A percentile compares a stretch with the other conserved stretches of the same genome.
Evolutionary conservation across 495 filamentous ascomycete genomes (phyloP).

Genomic region (Wilcoxina mikolae): DNA sequence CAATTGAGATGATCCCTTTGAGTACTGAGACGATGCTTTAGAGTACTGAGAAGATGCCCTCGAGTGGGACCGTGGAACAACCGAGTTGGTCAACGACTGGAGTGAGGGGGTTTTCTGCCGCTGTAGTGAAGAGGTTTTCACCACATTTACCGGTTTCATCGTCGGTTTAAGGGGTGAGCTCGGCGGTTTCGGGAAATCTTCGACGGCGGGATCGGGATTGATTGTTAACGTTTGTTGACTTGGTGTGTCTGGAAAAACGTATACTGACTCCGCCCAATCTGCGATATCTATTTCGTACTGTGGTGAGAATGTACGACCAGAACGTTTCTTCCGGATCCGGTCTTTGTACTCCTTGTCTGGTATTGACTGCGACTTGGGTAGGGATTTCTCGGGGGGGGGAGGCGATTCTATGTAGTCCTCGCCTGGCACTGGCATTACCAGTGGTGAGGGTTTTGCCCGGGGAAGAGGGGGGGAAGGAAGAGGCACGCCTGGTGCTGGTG

Average conservation of each 20-base stretch:
- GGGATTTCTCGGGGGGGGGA: too few relatives aligned
- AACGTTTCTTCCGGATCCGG: too few relatives aligned
- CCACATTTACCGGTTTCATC: not conserved
- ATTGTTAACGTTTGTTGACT: not conserved
- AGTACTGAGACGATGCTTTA: too few relatives aligned
- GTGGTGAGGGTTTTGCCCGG: not conserved
- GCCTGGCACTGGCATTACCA: too few relatives aligned
- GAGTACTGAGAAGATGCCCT: too few relatives aligned
- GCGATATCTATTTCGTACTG: not conserved
- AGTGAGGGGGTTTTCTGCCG: not conserved
- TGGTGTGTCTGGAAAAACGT: not conserved
- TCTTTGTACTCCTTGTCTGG: too few relatives aligned
- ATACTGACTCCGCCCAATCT: conserved; percentile 1
- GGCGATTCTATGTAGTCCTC: too few relatives aligned
- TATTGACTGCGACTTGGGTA: too few relatives aligned
- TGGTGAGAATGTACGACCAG: not conserved
- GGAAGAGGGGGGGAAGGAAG: not conserved
- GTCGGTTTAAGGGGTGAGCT: not conserved
- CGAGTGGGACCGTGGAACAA: too few relatives aligned
- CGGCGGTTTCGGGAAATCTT: not conserved
- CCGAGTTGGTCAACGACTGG: not conserved
- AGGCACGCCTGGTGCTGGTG: not conserved
- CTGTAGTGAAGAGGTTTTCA: not conserved
- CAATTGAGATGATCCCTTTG: not conserved
- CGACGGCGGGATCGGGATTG: not conserved